Conservation (phyloP, 768 basidiomycete genomes). For the Termitomyces bulborhizus region DNA sequence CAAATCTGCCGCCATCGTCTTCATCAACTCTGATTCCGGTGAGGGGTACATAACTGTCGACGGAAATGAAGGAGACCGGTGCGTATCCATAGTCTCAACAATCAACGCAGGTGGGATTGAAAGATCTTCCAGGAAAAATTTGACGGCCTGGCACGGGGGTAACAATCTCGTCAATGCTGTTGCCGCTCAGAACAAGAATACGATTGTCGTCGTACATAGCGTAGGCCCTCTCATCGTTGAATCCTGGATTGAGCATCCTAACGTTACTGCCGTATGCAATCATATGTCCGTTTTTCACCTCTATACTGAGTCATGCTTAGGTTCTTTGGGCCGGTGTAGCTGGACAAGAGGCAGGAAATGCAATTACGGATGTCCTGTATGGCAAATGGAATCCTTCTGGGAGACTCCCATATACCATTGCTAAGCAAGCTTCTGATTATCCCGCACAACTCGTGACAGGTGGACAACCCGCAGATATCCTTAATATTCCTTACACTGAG, state of each 20-base stretch:
- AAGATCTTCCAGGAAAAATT: conserved; percentile 39
- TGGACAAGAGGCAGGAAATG: conserved; percentile 68
- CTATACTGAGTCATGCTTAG: conserved; percentile 17
- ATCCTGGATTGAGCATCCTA: conserved; percentile 67
- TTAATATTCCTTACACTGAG: conserved; percentile 54
- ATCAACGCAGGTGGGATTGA: background rate
- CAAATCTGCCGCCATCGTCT: conserved; percentile 69
- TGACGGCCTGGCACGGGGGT: conserved; percentile 71
- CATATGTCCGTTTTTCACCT: conserved; percentile 14
- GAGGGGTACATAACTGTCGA: conserved; percentile 79
- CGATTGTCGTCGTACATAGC: conserved; percentile 63
- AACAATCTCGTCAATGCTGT: conserved; percentile 68
- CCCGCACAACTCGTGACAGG: conserved; percentile 40
- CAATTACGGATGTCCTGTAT: conserved; percentile 66
- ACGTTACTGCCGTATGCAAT: conserved; percentile 57
- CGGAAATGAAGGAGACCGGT: conserved; percentile 73
- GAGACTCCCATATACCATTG: conserved; percentile 70
- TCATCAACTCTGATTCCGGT: conserved; percentile 79
- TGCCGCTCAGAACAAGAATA: conserved; percentile 61
- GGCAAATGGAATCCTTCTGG: conserved; percentile 66
- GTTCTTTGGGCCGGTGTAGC: conserved; percentile 62
- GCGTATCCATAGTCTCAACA: conserved; percentile 6
- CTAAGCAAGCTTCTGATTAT: conserved; percentile 54
- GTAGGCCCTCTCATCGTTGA: conserved; percentile 57
- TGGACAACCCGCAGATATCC: conserved; percentile 28